A percentile compares a stretch with the other conserved stretches of the same genome.
phyloP scores from a whole-genome alignment of 2,329 filamentous ascomycete species.

The Pestalotiopsis sp. region DNA sequence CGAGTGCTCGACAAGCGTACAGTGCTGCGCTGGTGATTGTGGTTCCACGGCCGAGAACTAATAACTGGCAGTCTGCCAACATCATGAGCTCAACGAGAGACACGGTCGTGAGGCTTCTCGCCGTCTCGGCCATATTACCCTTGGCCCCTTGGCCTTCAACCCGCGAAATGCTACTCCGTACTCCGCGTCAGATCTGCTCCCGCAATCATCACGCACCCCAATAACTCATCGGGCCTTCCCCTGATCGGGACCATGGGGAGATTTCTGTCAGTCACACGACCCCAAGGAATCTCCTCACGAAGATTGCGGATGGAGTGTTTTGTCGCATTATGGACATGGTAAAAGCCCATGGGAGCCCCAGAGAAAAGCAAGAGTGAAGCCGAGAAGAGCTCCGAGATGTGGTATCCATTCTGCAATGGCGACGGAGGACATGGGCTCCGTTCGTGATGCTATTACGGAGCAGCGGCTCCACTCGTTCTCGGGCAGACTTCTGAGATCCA shows the following conservation, averaged over 20 bases:
- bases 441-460: slow-evolving; percentile 7
- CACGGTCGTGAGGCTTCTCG: background rate
- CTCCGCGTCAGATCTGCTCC: background rate
- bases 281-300: slow-evolving; percentile 10
- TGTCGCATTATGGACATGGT: background rate
- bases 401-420: slow-evolving; percentile 4
- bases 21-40: background rate
- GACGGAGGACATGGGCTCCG: background rate
- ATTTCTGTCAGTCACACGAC: slow-evolving; percentile 9
- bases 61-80: background rate
- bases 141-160: background rate
- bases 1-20: background rate
- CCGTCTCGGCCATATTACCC: background rate
- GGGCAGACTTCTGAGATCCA: slow-evolving; percentile 3
- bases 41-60: background rate
- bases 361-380: slow-evolving; percentile 3
- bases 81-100: background rate
- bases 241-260: background rate
- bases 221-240: background rate
- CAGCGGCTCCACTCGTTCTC: slow-evolving; percentile 1
- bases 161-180: background rate
- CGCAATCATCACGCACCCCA: background rate
- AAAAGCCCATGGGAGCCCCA: slow-evolving; percentile 10
- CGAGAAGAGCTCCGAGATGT: background rate
- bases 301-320: slow-evolving; percentile 7